phyloP scores from a whole-genome alignment of 2,329 filamentous ascomycete genomes.

The Eutypa lata region DNA sequence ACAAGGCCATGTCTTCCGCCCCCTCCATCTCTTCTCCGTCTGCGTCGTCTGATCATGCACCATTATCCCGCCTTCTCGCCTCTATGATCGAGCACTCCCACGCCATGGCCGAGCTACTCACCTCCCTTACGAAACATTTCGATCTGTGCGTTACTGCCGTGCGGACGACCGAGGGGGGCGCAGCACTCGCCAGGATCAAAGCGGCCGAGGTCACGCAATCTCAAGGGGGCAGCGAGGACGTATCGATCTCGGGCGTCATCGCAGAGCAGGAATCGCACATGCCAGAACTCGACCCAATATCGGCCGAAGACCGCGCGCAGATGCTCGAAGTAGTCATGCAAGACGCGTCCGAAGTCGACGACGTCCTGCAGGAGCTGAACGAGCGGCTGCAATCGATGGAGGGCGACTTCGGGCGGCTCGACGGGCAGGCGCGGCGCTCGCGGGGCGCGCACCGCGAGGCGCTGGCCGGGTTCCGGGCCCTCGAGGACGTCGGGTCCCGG shows the following conservation, averaged over 20 bases:
- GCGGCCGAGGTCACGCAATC: slow-evolving; percentile 61
- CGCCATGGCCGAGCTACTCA: slow-evolving; percentile 76
- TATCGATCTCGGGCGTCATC: slow-evolving; percentile 67
- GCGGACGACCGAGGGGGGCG: slow-evolving; percentile 81
- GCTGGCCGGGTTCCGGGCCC: slow-evolving; percentile 58
- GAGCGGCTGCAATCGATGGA: slow-evolving; percentile 78
- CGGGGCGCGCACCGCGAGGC: slow-evolving; percentile 55
- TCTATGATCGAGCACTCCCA: slow-evolving; percentile 71
- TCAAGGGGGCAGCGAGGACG: slow-evolving; percentile 39
- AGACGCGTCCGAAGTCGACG: slow-evolving; percentile 66
- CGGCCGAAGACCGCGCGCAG: slow-evolving; percentile 71
- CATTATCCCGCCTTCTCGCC: slow-evolving; percentile 54
- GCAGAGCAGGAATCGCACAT: slow-evolving; percentile 52
- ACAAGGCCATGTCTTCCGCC: slow-evolving; percentile 49
- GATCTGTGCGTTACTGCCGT: slow-evolving; percentile 91
- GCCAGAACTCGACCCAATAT: slow-evolving; percentile 64
- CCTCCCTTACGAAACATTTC: slow-evolving; percentile 82
- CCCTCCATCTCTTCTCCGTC: slow-evolving; percentile 32
- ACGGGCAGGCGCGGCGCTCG: slow-evolving; percentile 58
- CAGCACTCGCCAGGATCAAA: slow-evolving; percentile 64
- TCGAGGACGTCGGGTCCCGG: slow-evolving; percentile 66
- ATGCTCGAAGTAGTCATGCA: slow-evolving; percentile 78
- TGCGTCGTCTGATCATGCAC: slow-evolving; percentile 33
- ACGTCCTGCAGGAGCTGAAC: slow-evolving; percentile 67
- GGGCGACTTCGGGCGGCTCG: slow-evolving; percentile 60